Conservation (phyloP, 192 early-diverging fungal species). For the Fimicolochytrium jonesii region DNA sequence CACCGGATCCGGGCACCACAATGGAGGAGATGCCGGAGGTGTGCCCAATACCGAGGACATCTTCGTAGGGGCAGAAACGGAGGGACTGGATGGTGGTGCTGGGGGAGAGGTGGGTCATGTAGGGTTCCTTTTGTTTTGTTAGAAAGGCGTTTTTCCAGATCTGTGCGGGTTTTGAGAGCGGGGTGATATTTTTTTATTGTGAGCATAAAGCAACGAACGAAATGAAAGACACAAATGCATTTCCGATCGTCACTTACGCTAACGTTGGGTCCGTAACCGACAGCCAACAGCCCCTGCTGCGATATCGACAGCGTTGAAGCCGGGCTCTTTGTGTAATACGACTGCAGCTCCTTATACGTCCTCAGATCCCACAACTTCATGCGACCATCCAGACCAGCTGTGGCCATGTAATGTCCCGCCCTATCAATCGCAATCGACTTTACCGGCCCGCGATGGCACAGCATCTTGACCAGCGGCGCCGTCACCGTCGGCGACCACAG, state of each 20-base stretch:
- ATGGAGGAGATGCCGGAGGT: slow-evolving; percentile 70
- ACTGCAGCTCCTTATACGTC: slow-evolving; percentile 71
- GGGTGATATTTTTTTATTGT: too few relatives aligned
- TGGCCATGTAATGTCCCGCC: slow-evolving; percentile 78
- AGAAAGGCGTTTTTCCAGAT: slow-evolving; percentile 87
- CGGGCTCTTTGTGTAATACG: slow-evolving; percentile 73
- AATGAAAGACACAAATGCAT: slow-evolving; percentile 4
- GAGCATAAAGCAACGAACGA: slow-evolving; percentile 5
- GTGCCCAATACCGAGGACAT: slow-evolving; percentile 87
- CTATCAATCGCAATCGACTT: slow-evolving; percentile 78
- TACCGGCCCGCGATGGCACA: slow-evolving; percentile 86
- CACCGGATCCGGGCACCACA: slow-evolving; percentile 87
- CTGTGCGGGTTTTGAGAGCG: too few relatives aligned
- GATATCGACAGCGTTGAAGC: slow-evolving; percentile 79
- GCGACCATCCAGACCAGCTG: slow-evolving; percentile 82
- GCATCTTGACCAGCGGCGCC: slow-evolving; percentile 86
- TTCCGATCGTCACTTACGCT: slow-evolving; percentile 34
- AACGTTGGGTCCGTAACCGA: slow-evolving; percentile 76
- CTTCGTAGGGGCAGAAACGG: slow-evolving; percentile 91
- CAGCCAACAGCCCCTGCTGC: slow-evolving; percentile 77
- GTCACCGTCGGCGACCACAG: slow-evolving; percentile 86
- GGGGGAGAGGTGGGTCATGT: slow-evolving; percentile 76
- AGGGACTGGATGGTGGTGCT: slow-evolving; percentile 49
- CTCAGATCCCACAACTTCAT: slow-evolving; percentile 94
- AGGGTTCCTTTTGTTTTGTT: slow-evolving; percentile 73